Percentiles rank a stretch among this genome's conserved stretches.
phyloP scores from a whole-genome alignment of 2,329 filamentous ascomycete genomes.

The Penicillium sp. region DNA sequence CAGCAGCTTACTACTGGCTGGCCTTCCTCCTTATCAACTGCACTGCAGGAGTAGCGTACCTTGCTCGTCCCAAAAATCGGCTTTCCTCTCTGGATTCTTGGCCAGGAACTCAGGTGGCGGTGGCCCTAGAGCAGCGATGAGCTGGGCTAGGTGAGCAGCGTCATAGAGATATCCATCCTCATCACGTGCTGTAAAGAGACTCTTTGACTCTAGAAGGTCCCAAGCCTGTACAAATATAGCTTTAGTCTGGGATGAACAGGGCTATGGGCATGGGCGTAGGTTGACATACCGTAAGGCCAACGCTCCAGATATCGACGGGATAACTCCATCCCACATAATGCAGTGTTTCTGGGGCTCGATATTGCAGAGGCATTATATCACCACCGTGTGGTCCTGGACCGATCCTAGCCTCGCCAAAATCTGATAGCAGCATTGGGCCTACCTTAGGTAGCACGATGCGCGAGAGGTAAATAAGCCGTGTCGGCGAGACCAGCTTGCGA shows the following conservation, averaged over 20 bases:
- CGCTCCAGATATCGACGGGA: conserved; percentile 34
- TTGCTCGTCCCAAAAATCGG: conserved; percentile 37
- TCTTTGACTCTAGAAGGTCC: conserved; percentile 45
- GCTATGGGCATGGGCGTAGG: too few relatives aligned
- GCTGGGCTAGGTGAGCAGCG: conserved; percentile 45
- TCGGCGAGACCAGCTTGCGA: conserved; percentile 37
- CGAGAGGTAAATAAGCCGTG: conserved; percentile 34
- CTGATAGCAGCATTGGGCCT: conserved; percentile 31
- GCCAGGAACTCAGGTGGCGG: conserved; percentile 39
- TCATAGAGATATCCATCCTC: conserved; percentile 37
- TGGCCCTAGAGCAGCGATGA: conserved; percentile 43
- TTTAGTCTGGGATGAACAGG: too few relatives aligned
- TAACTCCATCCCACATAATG: conserved; percentile 32
- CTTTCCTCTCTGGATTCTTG: conserved; percentile 25
- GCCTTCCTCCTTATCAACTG: too few relatives aligned
- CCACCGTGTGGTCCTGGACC: conserved; percentile 24
- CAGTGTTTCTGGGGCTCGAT: conserved; percentile 32
- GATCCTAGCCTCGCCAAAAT: conserved; percentile 33
- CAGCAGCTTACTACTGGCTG: background rate
- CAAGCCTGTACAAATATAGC: conserved; percentile 36
- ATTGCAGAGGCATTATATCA: conserved; percentile 30
- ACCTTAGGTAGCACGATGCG: conserved; percentile 23
- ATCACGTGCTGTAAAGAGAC: conserved; percentile 43
- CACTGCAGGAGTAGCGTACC: too few relatives aligned
- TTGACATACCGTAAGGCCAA: conserved; percentile 31